These are phyloP conservation scores for Populus tremula DNA, from an alignment of 345 rosid genomes.

Conservation along the genomic window DNA sequence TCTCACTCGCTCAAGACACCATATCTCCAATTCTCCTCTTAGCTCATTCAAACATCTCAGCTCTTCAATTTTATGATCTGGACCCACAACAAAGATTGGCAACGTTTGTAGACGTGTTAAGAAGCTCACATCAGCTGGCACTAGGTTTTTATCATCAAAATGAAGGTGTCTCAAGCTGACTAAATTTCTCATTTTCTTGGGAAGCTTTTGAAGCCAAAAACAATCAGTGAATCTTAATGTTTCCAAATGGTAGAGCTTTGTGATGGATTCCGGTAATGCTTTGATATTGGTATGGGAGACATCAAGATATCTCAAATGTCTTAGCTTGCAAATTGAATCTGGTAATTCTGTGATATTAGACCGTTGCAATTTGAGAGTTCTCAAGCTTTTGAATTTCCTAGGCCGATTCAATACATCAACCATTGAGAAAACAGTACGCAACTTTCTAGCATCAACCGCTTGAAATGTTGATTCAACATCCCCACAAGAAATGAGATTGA, in stretches of 20 bases:
- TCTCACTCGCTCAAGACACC: too few relatives aligned
- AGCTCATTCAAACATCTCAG: slow-evolving; percentile 1
- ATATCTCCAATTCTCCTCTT: too few relatives aligned
- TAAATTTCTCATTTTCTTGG: too few relatives aligned
- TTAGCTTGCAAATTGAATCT: slow-evolving; percentile 13
- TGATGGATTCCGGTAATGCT: neutral
- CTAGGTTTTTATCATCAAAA: too few relatives aligned
- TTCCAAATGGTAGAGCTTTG: slow-evolving; percentile 16
- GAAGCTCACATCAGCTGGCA: neutral
- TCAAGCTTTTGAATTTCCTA: neutral
- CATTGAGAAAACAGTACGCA: neutral
- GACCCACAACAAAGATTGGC: neutral
- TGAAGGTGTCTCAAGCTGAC: too few relatives aligned
- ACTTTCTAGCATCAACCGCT: too few relatives aligned
- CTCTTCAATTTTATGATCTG: neutral
- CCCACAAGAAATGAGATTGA: neutral
- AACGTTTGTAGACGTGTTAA: slow-evolving; percentile 2
- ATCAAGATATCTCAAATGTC: slow-evolving; percentile 26
- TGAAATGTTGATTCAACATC: neutral
- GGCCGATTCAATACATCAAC: neutral
- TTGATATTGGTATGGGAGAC: slow-evolving; percentile 1
- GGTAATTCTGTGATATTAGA: neutral
- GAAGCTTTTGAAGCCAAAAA: neutral
- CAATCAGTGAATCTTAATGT: slow-evolving; percentile 1
- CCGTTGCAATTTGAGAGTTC: neutral